Evolutionary conservation across 768 basidiomycete genomes (phyloP).

Genomic region (Hortiboletus campestris): DNA sequence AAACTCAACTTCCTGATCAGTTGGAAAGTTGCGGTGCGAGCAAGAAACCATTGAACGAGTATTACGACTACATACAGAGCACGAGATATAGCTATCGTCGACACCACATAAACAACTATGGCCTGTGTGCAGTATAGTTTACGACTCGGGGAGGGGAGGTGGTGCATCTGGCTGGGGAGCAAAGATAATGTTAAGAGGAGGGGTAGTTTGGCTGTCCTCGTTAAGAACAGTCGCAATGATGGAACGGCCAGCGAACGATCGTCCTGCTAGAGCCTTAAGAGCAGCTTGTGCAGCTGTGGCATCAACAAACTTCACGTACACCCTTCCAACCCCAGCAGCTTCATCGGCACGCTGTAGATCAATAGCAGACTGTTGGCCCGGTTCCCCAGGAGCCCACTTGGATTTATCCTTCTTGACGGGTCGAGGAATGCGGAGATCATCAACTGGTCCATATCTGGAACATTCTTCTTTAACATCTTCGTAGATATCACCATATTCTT

Average conservation of each 20-base stretch:
- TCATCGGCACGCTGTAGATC: conserved; percentile 79
- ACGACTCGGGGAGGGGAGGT: conserved; percentile 61
- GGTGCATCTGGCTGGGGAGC: conserved; percentile 82
- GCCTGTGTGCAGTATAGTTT: conserved; percentile 1
- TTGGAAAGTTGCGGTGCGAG: not conserved
- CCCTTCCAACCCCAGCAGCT: conserved; percentile 89
- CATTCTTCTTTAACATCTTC: conserved; percentile 95
- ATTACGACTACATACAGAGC: conserved; percentile 21
- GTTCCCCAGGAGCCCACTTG: conserved; percentile 69
- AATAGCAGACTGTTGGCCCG: conserved; percentile 54
- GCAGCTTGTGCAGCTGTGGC: conserved; percentile 63
- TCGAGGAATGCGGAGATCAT: conserved; percentile 85
- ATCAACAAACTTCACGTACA: conserved; percentile 85
- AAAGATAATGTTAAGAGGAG: conserved; percentile 78
- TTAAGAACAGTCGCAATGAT: conserved; percentile 83
- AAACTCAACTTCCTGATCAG: not conserved
- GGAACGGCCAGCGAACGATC: conserved; percentile 81
- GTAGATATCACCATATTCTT: conserved; percentile 90
- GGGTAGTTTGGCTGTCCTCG: conserved; percentile 83
- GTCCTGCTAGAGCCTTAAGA: conserved; percentile 84
- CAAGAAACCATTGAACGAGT: conserved; percentile 3
- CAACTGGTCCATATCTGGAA: conserved; percentile 72
- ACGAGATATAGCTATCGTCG: conserved; percentile 16
- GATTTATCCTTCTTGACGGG: conserved; percentile 84
- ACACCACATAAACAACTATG: conserved; percentile 9